phyloP scores from a whole-genome alignment of 495 filamentous ascomycete species.

The Mycothermus thermophilus region DNA sequence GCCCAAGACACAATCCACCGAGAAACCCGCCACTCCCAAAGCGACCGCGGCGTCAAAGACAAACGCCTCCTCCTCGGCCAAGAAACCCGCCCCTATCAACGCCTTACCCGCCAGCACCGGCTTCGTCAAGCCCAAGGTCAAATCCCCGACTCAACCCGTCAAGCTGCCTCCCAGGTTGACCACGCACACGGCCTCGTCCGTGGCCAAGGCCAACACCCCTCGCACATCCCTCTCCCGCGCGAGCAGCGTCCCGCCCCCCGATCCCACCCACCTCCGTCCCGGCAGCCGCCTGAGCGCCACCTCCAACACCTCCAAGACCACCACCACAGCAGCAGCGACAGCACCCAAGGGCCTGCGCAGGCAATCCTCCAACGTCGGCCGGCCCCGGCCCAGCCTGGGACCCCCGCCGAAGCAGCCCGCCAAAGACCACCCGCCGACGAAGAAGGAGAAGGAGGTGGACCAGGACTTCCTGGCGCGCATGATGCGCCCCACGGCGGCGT shows the following conservation, averaged over 20 bases:
- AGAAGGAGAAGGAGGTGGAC: conserved; percentile 40
- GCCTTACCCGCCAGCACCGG: conserved; percentile 23
- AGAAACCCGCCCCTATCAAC: conserved; percentile 24
- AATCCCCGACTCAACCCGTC: conserved; percentile 51
- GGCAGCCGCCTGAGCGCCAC: conserved; percentile 35
- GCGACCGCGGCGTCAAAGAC: conserved; percentile 15
- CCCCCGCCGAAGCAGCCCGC: conserved; percentile 31
- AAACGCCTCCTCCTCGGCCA: conserved; percentile 15
- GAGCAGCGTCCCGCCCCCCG: conserved; percentile 17
- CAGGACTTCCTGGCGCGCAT: conserved; percentile 77
- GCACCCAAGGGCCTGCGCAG: conserved; percentile 23
- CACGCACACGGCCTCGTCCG: conserved; percentile 48
- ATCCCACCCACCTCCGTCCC: conserved; percentile 23
- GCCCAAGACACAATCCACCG: conserved; percentile 6
- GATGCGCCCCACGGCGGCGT: conserved; percentile 80
- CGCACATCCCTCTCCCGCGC: conserved; percentile 27
- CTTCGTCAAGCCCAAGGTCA: conserved; percentile 45
- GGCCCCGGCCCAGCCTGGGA: conserved; percentile 36
- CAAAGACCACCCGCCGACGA: conserved; percentile 27
- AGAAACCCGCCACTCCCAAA: conserved; percentile 20
- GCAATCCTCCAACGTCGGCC: conserved; percentile 28
- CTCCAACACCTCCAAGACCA: conserved; percentile 13
- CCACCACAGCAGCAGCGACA: conserved; percentile 7
- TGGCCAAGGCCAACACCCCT: conserved; percentile 34
- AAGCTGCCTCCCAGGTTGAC: conserved; percentile 48